Evolutionary conservation across 192 early-diverging fungal genomes (phyloP), one percentile per base, ranked within the genome.

Genomic region (Phycomyces blakesleeanus): DNA sequence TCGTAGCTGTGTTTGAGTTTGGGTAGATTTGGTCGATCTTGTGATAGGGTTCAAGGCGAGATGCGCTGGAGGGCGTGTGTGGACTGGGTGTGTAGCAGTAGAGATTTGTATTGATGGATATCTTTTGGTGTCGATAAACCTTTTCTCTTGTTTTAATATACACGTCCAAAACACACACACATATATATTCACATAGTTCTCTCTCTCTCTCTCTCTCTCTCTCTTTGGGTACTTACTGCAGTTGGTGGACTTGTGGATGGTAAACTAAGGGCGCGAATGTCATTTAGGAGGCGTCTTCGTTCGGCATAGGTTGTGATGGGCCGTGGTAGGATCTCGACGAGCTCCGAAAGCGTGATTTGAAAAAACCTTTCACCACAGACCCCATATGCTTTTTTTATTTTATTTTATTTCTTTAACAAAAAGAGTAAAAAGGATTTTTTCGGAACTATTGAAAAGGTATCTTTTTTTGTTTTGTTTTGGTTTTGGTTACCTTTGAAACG

Each of bases 221-320:
- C n/a, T n/a, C n/a, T n/a, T n/a, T n/a, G n/a, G n/a, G n/a, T 55
- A 14, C 50, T 60, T 65, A 64, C 69, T 47, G 49, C 55, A 29
- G 57, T 42, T 39, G 59, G 58, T 27, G 66, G 49, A 21, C 53
- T 29, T 15, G 16, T 25, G 0, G 24, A 14, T 49, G 44, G 59
- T 22, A 54, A 42, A 5, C 59, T 52, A 40, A 75, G 53, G 20
- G 57, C 51, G 42, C 73, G 57, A 26, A 75, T 75, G 50, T 59
- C 63, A 54, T 75, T 75, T 25, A 69, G 47, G 18, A 75, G 55
- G 47, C 67, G 58, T 24, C 68, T 55, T 47, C 62, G 40, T 49
- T 75, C 67, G 24, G 68, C 59, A 50, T 75, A 75, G n/a, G 67
- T 75, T 14, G 64, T 66, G 50, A 73, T 63, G 4, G 60, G 66